Evolutionary conservation across 202 grass and related monocot species (phyloP), one percentile per base, ranked within the genome.

Genomic region (Zizania palustris): DNA sequence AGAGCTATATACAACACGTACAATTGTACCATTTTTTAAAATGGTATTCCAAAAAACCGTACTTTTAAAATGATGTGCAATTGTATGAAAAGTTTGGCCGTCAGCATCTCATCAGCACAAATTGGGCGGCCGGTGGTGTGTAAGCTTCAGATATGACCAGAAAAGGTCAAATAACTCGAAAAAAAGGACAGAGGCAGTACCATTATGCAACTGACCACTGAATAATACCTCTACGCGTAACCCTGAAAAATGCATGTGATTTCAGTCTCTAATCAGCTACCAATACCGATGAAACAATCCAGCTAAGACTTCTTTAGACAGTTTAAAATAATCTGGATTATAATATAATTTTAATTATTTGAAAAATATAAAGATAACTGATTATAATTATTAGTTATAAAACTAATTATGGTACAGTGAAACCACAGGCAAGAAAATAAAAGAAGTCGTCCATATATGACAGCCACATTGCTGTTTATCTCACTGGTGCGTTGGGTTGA

Each of bases 401-500:
- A n/a, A n/a, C n/a, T n/a, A n/a, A n/a, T n/a, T n/a, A n/a, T n/a
- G n/a, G n/a, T 28, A 28, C 28, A 28, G 28, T 28, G 15, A 51
- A 51, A 15, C 49, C 5, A 5, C 1, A 6, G 60, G 63, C 1
- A 37, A 18, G 10, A 62, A 21, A 53, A 79, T 18, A 42, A 7
- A 12, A 45, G n/a, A 36, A 18, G 55, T 37, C 16, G n/a, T 54
- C 71, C 2, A 75, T 19, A 15, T 19, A 55, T 55, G 51, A 19
- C 51, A 55, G 19, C 51, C 20, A 55, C 16, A 19, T n/a, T 55
- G 7, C 46, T 76, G 59, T 77, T 71, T n/a, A 19, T 55, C 71
- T 55, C 10, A 15, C 10, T 65, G n/a, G 62, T 38, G 39, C 41
- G 35, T 8, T 67, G 43, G 7, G 83, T 80, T 85, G 83, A 79